phyloP scores from a whole-genome alignment of 225 moss, liverwort and hornwort species.

The Antitrichia curtipendula region DNA sequence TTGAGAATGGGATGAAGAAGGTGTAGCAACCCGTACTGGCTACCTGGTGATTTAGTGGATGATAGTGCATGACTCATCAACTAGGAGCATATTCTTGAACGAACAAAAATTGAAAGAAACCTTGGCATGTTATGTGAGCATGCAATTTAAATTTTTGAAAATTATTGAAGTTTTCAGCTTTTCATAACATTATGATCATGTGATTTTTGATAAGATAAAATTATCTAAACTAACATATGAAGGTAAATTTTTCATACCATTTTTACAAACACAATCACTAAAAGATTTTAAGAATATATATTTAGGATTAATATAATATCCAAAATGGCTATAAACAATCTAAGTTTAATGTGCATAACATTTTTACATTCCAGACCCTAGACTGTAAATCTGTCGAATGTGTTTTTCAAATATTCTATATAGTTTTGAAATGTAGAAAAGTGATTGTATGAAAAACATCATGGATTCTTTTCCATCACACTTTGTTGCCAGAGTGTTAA shows the following conservation, averaged over 20 bases:
- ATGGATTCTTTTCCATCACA: not conserved
- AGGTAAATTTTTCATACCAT: no score
- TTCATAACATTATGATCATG: not conserved
- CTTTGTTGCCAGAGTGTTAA: not conserved
- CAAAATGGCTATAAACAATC: not conserved
- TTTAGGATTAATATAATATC: not conserved
- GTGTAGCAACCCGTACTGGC: no score
- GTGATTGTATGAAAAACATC: not conserved
- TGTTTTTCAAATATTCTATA: not conserved
- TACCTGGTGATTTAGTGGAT: no score
- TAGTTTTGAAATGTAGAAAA: not conserved
- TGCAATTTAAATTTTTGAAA: not conserved
- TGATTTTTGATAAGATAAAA: not conserved
- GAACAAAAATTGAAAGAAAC: not conserved
- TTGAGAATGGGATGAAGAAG: no score
- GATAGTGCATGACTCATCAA: no score
- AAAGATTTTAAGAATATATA: not conserved
- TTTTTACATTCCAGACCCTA: not conserved
- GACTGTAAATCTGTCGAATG: not conserved
- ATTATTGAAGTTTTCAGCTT: not conserved
- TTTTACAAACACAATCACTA: not conserved
- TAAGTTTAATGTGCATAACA: not conserved
- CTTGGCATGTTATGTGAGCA: not conserved
- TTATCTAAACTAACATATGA: not conserved
- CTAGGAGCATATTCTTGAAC: not conserved